Evolutionary conservation across 768 basidiomycete genomes (phyloP), one percentile per base, ranked within the genome.

Genomic region (Russula olivacea): DNA sequence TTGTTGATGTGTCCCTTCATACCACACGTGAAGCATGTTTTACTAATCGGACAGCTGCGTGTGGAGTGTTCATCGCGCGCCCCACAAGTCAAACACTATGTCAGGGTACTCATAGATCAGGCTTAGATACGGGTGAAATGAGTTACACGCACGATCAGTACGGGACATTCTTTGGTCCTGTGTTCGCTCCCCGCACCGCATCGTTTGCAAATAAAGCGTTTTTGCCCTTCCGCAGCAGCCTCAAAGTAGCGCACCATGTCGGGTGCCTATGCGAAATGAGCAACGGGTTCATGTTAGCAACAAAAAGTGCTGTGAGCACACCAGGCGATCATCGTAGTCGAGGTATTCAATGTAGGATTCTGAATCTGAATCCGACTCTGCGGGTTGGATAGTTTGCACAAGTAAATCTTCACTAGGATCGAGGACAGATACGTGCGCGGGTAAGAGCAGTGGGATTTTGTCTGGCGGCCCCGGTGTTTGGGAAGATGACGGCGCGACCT

Each of bases 1-100:
- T 76, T 79, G 66, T 81, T 88, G 59, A 91, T 82, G 69, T 91
- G 90, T 2, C 91, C 91, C 71, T 88, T 89, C 88, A 90, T 89
- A 17, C 88, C 88, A 68, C 91, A 93, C 3, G 78, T 80, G 69
- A 83, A 92, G 69, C 91, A 93, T 0, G 81, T 84, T 73, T 91
- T 91, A 73, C 83, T 85, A 64, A 90, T 87, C 2, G 90, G 89
- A 73, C 90, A 93, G 55, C 83, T 83, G 45, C 85, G 79, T 19
- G 91, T 91, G 3, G 79, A 76, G 72, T 93, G 91, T 64, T 92
- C 90, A 68, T 92, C 82, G 55, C 86, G 83, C 34, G 80, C 88
- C 61, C 91, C 91, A 70, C 91, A 93, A 28, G 87, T 91, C 61
- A 88, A 71, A 71, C 91, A 93, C 91, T 92, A 58, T 19, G 62